Base-by-base conservation (phyloP, 2,329 filamentous ascomycete species). In the Neonectria faginata region DNA sequence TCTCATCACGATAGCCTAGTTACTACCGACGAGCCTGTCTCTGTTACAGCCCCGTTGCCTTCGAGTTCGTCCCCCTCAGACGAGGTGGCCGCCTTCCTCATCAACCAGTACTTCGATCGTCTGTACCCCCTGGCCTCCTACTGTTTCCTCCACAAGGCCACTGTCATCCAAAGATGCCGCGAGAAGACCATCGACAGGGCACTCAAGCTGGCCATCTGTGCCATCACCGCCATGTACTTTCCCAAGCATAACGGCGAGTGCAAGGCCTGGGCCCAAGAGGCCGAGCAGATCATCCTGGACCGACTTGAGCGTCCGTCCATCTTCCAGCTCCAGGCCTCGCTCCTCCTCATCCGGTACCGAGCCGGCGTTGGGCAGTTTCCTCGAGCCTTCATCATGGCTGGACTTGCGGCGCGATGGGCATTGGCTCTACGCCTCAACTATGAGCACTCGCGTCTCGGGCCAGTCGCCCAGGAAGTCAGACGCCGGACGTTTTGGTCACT, bases 371-470 rank as follows among this genome's bases (percentile, higher is more conserved):
- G 72, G 16, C 69, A 74, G 16, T 74, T 74, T 10, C 68, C 72
- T 0, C 67, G 72, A 8, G 72, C 72, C 0, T 74, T 74, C 45
- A 74, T 74, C 22, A 73, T 74, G 72, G 72, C 72, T 5, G 72
- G 72, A 0, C 70, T 74, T 5, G 68, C 68, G 1, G 72, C 69
- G 11, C 62, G 72, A 3, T 74, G 72, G 72, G 70, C 70, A 9
- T 69, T 70, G n/a, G 70, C 72, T 25, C 36, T 74, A n/a, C 68
- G 72, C 2, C 72, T 74, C 33, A 74, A 74, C 39, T 74, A 74
- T 8, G 72, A 74, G 29, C 72, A 74, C 50, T 70, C 72, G 2
- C 67, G 58, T 10, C 48, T 74, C 5, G 67, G 72, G 1, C 66
- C 70, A 0, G 67, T 74, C 0, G 72, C 72, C 0, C 72, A 74